Conservation (phyloP, 2,329 filamentous ascomycete species). For the Apiospora malaysiana region DNA sequence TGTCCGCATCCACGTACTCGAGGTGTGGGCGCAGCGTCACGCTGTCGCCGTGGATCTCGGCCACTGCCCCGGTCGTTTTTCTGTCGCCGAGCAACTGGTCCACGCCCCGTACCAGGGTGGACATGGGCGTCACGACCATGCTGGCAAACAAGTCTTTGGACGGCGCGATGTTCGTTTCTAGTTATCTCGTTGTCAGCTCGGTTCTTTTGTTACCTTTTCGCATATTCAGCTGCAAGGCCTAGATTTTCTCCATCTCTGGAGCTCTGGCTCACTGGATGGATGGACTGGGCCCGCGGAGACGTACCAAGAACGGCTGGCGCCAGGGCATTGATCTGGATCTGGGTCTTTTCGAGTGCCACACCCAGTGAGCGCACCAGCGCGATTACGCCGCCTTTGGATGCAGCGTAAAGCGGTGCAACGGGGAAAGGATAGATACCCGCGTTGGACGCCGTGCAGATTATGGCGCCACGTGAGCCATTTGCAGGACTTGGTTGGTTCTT, state of each 20-base stretch:
- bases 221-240: background rate
- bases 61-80: constrained; percentile 50
- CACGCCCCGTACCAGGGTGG: constrained; percentile 51
- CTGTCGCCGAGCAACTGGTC: constrained; percentile 48
- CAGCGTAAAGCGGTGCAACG: constrained; percentile 55
- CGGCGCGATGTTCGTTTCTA: constrained; percentile 55
- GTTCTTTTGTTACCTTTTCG: background rate
- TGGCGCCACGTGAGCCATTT: constrained; percentile 46
- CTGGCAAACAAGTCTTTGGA: constrained; percentile 49
- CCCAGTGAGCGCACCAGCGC: constrained; percentile 55
- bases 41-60: constrained; percentile 57
- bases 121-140: constrained; percentile 59
- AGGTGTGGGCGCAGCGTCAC: constrained; percentile 52
- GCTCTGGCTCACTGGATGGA: too few species aligned
- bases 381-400: constrained; percentile 54
- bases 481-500: constrained; percentile 43
- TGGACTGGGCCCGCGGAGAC: constrained; percentile 24
- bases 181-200: background rate
- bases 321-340: constrained; percentile 57
- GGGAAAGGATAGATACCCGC: constrained; percentile 59
- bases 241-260: background rate
- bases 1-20: constrained; percentile 55
- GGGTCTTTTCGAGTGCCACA: constrained; percentile 42
- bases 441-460: constrained; percentile 60
- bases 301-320: constrained; percentile 57